phyloP scores from a whole-genome alignment of 2,329 filamentous ascomycete genomes.

The Madurella mycetomatis region DNA sequence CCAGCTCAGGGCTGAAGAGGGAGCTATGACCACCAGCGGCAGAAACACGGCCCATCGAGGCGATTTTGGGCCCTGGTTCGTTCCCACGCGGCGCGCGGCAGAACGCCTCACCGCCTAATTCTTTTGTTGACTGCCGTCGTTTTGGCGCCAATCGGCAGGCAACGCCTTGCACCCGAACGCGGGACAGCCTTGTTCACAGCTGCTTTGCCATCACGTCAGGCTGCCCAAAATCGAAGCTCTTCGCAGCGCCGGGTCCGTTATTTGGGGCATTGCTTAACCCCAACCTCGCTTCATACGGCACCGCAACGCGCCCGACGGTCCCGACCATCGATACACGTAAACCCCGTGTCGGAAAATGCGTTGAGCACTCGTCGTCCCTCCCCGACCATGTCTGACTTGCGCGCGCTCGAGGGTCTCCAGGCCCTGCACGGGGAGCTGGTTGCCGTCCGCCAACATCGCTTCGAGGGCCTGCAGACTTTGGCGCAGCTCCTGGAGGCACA shows the following conservation, averaged over 20 bases:
- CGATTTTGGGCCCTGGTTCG: neutral
- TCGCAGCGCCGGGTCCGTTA: neutral
- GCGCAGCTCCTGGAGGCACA: constrained; percentile 66
- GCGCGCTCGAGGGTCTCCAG: constrained; percentile 71
- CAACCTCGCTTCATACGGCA: neutral
- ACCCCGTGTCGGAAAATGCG: constrained; percentile 15
- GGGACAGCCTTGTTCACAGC: constrained; percentile 20
- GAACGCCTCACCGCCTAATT: constrained; percentile 27
- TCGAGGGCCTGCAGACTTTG: constrained; percentile 59
- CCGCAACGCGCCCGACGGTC: neutral
- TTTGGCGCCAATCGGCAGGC: constrained; percentile 24
- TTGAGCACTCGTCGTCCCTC: constrained; percentile 12
- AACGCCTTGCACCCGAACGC: constrained; percentile 6
- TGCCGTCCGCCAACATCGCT: constrained; percentile 65
- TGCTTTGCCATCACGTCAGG: neutral
- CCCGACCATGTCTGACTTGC: constrained; percentile 65
- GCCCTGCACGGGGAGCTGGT: constrained; percentile 81
- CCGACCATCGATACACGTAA: neutral
- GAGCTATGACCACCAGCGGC: constrained; percentile 22
- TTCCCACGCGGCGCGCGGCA: constrained; percentile 14
- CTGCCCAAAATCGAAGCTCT: neutral
- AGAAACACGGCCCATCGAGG: no score
- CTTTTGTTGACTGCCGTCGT: constrained; percentile 23
- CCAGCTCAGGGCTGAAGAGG: constrained; percentile 4
- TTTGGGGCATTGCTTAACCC: neutral